Conservation (phyloP, 169 alveolate species). For the Plasmodium vivax region DNA sequence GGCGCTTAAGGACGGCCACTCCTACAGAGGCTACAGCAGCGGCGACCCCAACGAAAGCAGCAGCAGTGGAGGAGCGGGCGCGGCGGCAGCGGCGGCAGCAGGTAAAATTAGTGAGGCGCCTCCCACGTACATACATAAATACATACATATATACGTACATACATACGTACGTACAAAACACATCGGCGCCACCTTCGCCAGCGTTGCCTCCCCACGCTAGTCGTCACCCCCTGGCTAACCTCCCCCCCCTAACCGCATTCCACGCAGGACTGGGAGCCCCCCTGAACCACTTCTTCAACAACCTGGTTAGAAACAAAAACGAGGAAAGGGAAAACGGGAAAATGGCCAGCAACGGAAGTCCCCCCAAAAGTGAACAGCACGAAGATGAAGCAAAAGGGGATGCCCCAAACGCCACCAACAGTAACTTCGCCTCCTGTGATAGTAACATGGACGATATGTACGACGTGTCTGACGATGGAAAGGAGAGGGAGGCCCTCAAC, state of each 20-base stretch:
- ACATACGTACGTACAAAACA: too few species aligned
- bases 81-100: not conserved
- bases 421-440: conserved; percentile 27
- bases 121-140: not conserved
- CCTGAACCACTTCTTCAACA: not conserved
- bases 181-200: not conserved
- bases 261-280: not conserved
- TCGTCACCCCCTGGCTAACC: not conserved
- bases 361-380: not conserved
- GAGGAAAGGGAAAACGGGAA: not conserved
- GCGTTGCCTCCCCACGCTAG: not conserved
- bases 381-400: not conserved
- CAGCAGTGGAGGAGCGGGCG: not conserved
- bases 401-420: not conserved
- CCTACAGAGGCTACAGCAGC: conserved; percentile 13
- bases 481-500: not conserved
- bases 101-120: not conserved
- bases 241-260: not conserved
- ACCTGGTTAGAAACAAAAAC: not conserved
- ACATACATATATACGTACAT: not conserved
- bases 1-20: not conserved
- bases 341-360: not conserved
- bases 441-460: conserved; percentile 61
- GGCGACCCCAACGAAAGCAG: not conserved
- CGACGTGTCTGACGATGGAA: conserved; percentile 46